These are phyloP conservation scores for Plasmodium relictum DNA, from an alignment of 169 alveolate species.

Conservation along the genomic window DNA sequence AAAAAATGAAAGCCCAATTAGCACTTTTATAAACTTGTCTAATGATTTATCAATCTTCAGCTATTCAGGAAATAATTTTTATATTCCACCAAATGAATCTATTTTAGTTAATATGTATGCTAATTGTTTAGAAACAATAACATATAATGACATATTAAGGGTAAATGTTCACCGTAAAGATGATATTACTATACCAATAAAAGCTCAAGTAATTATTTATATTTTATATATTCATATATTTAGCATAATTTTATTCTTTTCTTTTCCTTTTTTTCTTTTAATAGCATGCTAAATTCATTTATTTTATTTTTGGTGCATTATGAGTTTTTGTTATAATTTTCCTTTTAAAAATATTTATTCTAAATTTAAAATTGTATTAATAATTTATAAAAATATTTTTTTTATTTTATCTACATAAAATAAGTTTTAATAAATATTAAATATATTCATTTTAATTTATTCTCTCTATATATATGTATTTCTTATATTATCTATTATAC, in stretches of 20 bases:
- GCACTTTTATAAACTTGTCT: slow-evolving; percentile 55
- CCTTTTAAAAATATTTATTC: too few relatives aligned
- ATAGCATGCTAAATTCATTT: background rate
- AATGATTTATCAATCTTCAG: slow-evolving; percentile 34
- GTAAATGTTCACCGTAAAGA: slow-evolving; percentile 54
- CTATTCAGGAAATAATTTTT: slow-evolving; percentile 45
- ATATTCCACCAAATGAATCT: slow-evolving; percentile 28
- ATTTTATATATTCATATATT: background rate
- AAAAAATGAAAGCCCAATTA: slow-evolving; percentile 76
- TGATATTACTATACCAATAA: slow-evolving; percentile 30
- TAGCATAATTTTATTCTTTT: background rate
- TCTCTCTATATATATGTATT: too few relatives aligned
- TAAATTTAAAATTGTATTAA: too few relatives aligned
- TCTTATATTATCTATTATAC: too few relatives aligned
- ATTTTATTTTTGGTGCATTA: too few relatives aligned
- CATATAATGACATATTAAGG: slow-evolving; percentile 20
- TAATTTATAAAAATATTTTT: too few relatives aligned
- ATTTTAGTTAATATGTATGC: slow-evolving; percentile 33
- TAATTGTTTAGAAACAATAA: slow-evolving; percentile 43
- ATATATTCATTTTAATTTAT: too few relatives aligned
- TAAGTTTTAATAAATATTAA: too few relatives aligned
- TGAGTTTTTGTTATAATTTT: too few relatives aligned
- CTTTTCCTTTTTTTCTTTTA: background rate
- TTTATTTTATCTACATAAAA: too few relatives aligned
- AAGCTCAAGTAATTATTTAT: slow-evolving; percentile 36